phyloP scores from a whole-genome alignment of 2,329 filamentous ascomycete species.

The Bretziella fagacearum region DNA sequence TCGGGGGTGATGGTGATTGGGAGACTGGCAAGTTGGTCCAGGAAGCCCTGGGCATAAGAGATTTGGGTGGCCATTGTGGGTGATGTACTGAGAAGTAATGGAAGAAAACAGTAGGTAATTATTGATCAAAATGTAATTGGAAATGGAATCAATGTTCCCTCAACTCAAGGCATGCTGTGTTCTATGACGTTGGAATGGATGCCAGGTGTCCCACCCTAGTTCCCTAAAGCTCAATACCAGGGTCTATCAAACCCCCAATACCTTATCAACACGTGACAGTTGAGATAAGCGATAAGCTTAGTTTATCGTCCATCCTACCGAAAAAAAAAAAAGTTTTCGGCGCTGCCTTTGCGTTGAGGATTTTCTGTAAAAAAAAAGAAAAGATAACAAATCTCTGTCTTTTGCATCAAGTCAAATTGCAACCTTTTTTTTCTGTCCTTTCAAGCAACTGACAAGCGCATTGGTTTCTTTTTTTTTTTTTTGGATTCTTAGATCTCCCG shows the following conservation, averaged over 20 bases:
- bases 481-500: neutral
- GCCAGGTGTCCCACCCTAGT: constrained; percentile 1
- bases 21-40: constrained; percentile 60
- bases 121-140: neutral
- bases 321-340: constrained; percentile 27
- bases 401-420: too few relatives aligned
- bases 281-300: neutral
- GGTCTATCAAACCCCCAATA: neutral
- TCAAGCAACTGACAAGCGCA: neutral
- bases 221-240: constrained; percentile 1
- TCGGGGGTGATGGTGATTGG: constrained; percentile 72
- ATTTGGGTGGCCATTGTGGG: constrained; percentile 41
- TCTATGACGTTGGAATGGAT: too few relatives aligned
- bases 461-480: constrained; percentile 1
- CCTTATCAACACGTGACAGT: constrained; percentile 7
- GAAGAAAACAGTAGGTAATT: neutral
- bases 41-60: constrained; percentile 68
- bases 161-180: too few relatives aligned
- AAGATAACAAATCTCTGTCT: too few relatives aligned
- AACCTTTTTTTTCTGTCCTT: neutral
- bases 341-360: constrained; percentile 16
- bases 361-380: too few relatives aligned
- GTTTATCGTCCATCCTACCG: neutral
- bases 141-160: neutral
- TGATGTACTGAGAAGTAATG: neutral